These are phyloP conservation scores for Ustilago loliicola DNA, from an alignment of 1,284 basidiomycete species.

Conservation along the genomic window DNA sequence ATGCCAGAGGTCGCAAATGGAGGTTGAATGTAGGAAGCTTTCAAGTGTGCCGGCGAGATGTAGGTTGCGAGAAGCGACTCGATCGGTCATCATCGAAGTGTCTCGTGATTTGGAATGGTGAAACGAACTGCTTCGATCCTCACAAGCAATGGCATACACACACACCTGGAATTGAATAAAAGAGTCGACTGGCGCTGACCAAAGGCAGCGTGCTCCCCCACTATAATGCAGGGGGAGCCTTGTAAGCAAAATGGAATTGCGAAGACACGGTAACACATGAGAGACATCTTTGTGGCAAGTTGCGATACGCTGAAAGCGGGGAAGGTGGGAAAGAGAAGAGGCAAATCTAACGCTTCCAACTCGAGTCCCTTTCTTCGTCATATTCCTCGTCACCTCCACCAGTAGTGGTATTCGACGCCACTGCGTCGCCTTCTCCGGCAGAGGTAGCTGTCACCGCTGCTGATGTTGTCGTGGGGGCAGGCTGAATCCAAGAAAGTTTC, in stretches of 20 bases:
- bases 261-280: neutral
- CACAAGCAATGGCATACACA: neutral
- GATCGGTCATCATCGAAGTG: too few species aligned
- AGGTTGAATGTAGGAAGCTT: neutral
- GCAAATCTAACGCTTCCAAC: constrained; percentile 58
- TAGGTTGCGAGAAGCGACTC: neutral
- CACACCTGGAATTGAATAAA: neutral
- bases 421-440: neutral
- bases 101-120: too few species aligned
- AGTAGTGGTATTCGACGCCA: neutral
- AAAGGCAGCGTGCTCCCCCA: neutral
- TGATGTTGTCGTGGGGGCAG: constrained; percentile 12
- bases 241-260: constrained; percentile 9
- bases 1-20: neutral
- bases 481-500: constrained; percentile 63
- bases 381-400: constrained; percentile 38
- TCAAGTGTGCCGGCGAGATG: too few species aligned
- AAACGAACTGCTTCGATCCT: neutral
- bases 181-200: neutral
- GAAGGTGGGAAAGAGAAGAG: neutral
- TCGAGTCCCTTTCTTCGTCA: constrained; percentile 57
- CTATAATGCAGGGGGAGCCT: neutral
- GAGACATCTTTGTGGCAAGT: neutral
- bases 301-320: neutral
- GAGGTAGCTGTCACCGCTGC: constrained; percentile 10